Evolutionary conservation across 805 yeast genomes (phyloP).

Genomic region (Cyberlindnera veronae): DNA sequence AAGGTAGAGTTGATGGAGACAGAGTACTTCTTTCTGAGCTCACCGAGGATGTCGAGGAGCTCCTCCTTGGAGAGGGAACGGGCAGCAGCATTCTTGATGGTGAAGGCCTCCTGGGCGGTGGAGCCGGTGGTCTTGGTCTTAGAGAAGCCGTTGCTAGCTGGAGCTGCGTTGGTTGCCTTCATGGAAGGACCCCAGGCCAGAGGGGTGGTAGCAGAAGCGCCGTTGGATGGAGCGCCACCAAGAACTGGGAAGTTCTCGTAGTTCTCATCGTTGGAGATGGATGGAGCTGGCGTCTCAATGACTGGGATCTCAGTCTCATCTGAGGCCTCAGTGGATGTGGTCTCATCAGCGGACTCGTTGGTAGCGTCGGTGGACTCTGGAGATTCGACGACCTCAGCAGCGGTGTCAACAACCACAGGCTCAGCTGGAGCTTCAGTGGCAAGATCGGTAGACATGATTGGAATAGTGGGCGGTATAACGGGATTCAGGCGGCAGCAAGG

Average conservation of each 20-base stretch:
- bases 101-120: constrained; percentile 54
- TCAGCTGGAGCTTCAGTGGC: constrained; percentile 2
- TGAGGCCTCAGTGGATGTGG: constrained; percentile 1
- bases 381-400: background rate
- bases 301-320: constrained; percentile 7
- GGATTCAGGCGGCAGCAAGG: constrained; percentile 14
- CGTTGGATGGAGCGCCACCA: constrained; percentile 37
- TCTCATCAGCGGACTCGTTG: background rate
- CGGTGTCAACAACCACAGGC: constrained; percentile 3
- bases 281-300: constrained; percentile 29
- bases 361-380: background rate
- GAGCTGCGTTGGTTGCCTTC: constrained; percentile 24
- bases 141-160: constrained; percentile 10
- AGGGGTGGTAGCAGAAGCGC: background rate
- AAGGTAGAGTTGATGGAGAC: constrained; percentile 82
- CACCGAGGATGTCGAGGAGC: constrained; percentile 60
- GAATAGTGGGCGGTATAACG: background rate
- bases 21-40: constrained; percentile 54
- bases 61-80: constrained; percentile 60
- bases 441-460: constrained; percentile 5
- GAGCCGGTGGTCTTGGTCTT: constrained; percentile 19
- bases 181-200: constrained; percentile 35
- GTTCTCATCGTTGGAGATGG: constrained; percentile 44
- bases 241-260: constrained; percentile 57
- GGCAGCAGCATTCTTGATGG: constrained; percentile 68